Base-by-base conservation (phyloP, 345 rosid species). In the Punica granatum region DNA sequence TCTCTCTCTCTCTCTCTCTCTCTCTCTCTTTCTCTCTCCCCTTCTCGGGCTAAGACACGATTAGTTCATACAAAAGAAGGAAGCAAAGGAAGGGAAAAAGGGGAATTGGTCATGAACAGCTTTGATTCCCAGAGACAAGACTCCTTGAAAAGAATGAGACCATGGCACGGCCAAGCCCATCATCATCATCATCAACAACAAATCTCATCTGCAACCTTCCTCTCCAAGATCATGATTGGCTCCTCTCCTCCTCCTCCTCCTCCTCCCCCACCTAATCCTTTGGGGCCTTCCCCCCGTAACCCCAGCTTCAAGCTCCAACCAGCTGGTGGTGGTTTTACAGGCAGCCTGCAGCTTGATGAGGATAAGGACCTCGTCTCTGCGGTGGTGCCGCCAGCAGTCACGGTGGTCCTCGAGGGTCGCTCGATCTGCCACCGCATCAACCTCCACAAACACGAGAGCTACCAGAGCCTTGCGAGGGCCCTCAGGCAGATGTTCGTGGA, bases 341-440 rank as follows among this genome's bases (percentile, higher is more conserved):
- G 56, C 51, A n/a, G n/a, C n/a, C n/a, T n/a, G n/a, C 84, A 79
- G 67, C 83, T 76, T 28, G 67, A 76, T 23, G 77, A 79, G 4
- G 80, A 79, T 6, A 87, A 78, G 4, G 92, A 92, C 34, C 85
- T 82, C 85, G 77, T 89, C n/a, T 75, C 89, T 30, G 85, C 90
- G 32, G 68, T 80, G 4, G 82, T 89, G 23, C 82, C 88, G 61
- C 98, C 97, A 1, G 85, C 92, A 15, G 96, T 92, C 7, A 89
- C 96, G 0, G 98, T 89, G 56, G 94, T 81, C 37, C 87, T 89
- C 0, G 96, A 92, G 71, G 98, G 98, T 67, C 92, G 98, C 46
- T 83, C 96, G 34, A 92, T 92, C 73, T 87, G 98, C 80, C 98
- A 87, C 48, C 86, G 96, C 68, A 82, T 92, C 75, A 84, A 81